phyloP scores from a whole-genome alignment of 2,329 filamentous ascomycete genomes.

The Xylariaceae sp. region DNA sequence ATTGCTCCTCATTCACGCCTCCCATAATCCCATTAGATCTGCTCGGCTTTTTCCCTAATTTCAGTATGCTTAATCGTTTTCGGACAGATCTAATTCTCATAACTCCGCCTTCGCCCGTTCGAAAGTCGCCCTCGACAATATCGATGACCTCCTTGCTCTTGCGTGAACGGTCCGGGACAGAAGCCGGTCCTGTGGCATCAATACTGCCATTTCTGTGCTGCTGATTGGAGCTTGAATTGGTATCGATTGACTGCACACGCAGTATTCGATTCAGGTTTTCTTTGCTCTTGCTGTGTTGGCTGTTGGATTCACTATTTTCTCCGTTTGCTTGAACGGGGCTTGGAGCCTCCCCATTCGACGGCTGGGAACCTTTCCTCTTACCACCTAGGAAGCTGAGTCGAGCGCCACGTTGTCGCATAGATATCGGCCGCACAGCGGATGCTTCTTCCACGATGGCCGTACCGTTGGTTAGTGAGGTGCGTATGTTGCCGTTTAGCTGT shows the following conservation, averaged over 20 bases:
- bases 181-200: slow-evolving; percentile 31
- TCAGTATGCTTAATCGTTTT: slow-evolving; percentile 80
- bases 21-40: slow-evolving; percentile 61
- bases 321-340: slow-evolving; percentile 39
- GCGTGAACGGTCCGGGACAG: slow-evolving; percentile 32
- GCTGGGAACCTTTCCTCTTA: slow-evolving; percentile 53
- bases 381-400: slow-evolving; percentile 65
- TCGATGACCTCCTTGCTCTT: slow-evolving; percentile 43
- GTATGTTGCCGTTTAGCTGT: slow-evolving; percentile 31
- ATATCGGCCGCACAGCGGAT: slow-evolving; percentile 58
- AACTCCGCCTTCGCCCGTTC: slow-evolving; percentile 46
- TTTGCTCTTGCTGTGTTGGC: slow-evolving; percentile 44
- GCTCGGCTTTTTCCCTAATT: slow-evolving; percentile 73
- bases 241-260: slow-evolving; percentile 47
- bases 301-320: slow-evolving; percentile 40
- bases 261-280: slow-evolving; percentile 54
- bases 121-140: slow-evolving; percentile 38
- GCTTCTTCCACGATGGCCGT: slow-evolving; percentile 55
- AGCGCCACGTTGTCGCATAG: slow-evolving; percentile 58
- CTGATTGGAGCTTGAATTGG: slow-evolving; percentile 31
- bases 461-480: slow-evolving; percentile 33
- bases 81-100: slow-evolving; percentile 69
- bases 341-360: slow-evolving; percentile 38
- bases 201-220: slow-evolving; percentile 31
- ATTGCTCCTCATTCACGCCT: slow-evolving; percentile 63